phyloP scores from a whole-genome alignment of 768 basidiomycete species.

The Leccinellum albellum region DNA sequence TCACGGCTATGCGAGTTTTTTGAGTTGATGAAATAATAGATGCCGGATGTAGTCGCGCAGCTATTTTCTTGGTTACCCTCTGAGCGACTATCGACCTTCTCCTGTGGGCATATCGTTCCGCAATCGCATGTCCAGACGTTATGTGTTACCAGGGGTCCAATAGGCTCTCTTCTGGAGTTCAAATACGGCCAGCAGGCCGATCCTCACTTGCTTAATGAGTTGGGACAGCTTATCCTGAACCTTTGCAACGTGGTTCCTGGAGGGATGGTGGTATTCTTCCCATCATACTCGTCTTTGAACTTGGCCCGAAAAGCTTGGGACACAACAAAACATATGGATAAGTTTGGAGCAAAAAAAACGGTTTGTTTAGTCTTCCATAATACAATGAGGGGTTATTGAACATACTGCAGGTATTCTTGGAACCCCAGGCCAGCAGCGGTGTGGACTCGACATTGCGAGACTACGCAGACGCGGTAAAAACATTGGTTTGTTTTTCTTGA shows the following conservation, averaged over 20 bases:
- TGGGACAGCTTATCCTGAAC: slow-evolving; percentile 83
- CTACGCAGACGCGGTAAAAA: slow-evolving; percentile 54
- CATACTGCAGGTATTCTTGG: slow-evolving; percentile 73
- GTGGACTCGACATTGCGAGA: slow-evolving; percentile 75
- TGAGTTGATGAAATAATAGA: slow-evolving; percentile 42
- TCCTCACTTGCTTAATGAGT: slow-evolving; percentile 62
- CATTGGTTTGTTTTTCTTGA: slow-evolving; percentile 14
- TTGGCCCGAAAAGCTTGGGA: slow-evolving; percentile 65
- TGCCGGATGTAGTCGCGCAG: slow-evolving; percentile 81
- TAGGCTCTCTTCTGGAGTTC: slow-evolving; percentile 73
- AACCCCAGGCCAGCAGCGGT: slow-evolving; percentile 67
- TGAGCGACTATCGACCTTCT: slow-evolving; percentile 71
- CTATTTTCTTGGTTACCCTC: slow-evolving; percentile 65
- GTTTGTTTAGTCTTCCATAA: slow-evolving; percentile 35
- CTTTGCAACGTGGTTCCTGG: slow-evolving; percentile 73
- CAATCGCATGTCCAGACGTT: slow-evolving; percentile 70
- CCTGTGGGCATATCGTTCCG: slow-evolving; percentile 92
- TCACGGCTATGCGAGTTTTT: background rate
- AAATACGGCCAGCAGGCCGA: slow-evolving; percentile 74
- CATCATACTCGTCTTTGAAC: slow-evolving; percentile 83
- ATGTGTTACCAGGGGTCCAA: slow-evolving; percentile 70
- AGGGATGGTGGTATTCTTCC: slow-evolving; percentile 92
- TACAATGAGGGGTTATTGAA: background rate
- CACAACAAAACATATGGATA: slow-evolving; percentile 54
- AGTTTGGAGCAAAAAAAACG: slow-evolving; percentile 69